Evolutionary conservation across 176 grass and related monocot species (phyloP), one percentile per base, ranked within the genome.

Genomic region (Leersia perrieri): DNA sequence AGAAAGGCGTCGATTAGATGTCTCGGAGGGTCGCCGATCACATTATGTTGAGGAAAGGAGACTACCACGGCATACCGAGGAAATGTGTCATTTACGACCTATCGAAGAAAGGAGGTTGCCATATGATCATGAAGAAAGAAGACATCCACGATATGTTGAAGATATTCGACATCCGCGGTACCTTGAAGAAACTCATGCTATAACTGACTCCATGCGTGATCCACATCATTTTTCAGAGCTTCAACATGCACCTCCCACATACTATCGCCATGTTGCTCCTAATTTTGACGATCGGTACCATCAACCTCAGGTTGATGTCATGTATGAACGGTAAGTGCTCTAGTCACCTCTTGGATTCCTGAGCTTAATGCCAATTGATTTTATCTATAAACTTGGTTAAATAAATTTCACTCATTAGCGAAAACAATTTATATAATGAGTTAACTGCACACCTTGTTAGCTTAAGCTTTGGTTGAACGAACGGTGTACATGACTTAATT

Each of bases 301-400:
- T 75, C 77, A 61, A 70, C 76, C 68, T 80, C 88, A 63, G 53
- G 39, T 67, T 33, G 83, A 72, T 73, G 60, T 41, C 33, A 38
- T 83, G 30, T 85, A 80, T 72, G 87, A 90, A 39, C 72, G 87
- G 91, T 90, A 63, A 40, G 55, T 58, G 34, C 10, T 28, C 26
- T 2, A 75, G 32, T 27, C 34, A 77, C 9, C 47, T 29, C 40
- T 45, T 66, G 9, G 2, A 63, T 71, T 86, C 82, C 3, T 71
- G 16, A 84, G 47, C 39, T 66, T 25, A 13, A 53, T 77, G 40
- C 26, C 72, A 60, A 40, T n/a, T 80, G 49, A 60, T 38, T 44
- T 77, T 25, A 57, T 60, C 18, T 39, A 34, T 16, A 72, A 34
- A 32, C n/a, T 58, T 58, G 53, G 53, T 58, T 58, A 7, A 25